phyloP scores from a whole-genome alignment of 305 asterid genomes.

The Nicotiana rustica region DNA sequence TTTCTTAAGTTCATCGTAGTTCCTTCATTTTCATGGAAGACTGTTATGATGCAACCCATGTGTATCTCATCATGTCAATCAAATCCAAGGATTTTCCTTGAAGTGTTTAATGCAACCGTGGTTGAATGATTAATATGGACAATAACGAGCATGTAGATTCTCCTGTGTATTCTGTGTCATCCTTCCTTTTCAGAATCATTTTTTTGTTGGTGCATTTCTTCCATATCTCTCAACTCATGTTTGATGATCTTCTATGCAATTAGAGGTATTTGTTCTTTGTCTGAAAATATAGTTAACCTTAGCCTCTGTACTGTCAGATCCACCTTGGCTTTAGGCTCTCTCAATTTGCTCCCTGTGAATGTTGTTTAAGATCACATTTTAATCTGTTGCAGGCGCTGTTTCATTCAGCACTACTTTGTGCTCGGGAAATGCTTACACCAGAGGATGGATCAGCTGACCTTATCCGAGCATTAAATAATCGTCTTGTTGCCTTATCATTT shows the following conservation, averaged over 20 bases:
- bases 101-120: not conserved
- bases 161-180: not conserved
- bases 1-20: not conserved
- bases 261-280: not conserved
- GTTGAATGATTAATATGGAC: not conserved
- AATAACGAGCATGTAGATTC: not conserved
- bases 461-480: constrained; percentile 69
- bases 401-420: constrained; percentile 73
- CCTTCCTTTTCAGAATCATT: not conserved
- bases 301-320: not conserved
- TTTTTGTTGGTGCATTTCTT: not conserved
- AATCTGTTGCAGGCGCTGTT: constrained; percentile 64
- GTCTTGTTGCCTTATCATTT: constrained; percentile 75
- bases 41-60: constrained; percentile 16
- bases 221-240: not conserved
- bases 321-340: not conserved
- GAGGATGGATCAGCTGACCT: constrained; percentile 78
- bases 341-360: not conserved
- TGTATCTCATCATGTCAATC: not conserved
- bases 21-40: not conserved
- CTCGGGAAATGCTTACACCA: constrained; percentile 76
- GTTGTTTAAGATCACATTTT: not conserved
- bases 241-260: not conserved
- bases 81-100: constrained; percentile 26
- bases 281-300: not conserved